These are phyloP conservation scores for Botrytis porri DNA, from an alignment of 2,329 filamentous ascomycete genomes.

Conservation along the genomic window DNA sequence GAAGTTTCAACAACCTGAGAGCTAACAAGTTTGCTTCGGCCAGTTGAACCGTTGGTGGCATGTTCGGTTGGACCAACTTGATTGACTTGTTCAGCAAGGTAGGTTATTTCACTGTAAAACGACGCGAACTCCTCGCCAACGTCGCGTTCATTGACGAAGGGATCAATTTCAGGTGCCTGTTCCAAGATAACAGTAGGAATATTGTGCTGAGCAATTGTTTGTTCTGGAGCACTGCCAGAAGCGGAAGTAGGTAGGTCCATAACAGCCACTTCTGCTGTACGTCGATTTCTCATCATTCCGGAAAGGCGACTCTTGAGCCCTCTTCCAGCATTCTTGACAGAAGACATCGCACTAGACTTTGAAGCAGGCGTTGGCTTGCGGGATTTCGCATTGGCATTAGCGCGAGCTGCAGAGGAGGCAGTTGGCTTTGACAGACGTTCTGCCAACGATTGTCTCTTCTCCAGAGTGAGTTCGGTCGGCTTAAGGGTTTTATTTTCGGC, in stretches of 20 bases:
- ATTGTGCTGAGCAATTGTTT: no score
- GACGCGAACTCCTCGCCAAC: background rate
- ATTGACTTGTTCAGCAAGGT: background rate
- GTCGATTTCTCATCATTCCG: conserved; percentile 2
- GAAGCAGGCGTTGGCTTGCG: background rate
- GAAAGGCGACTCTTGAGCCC: conserved; percentile 15
- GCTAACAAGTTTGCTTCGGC: background rate
- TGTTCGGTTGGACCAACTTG: background rate
- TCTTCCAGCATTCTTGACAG: conserved; percentile 17
- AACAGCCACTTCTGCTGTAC: background rate
- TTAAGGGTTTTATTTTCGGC: background rate
- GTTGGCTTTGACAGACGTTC: conserved; percentile 3
- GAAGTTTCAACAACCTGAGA: no score
- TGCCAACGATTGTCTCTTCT: background rate
- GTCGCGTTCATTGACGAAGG: background rate
- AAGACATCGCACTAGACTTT: background rate
- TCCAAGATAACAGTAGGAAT: background rate
- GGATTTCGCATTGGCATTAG: background rate
- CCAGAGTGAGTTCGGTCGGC: background rate
- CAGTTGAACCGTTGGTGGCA: background rate
- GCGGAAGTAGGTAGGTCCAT: no score
- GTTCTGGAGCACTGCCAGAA: background rate
- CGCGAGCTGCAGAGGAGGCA: background rate
- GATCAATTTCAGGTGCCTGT: background rate
- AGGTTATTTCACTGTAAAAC: background rate